phyloP scores from a whole-genome alignment of 2,329 filamentous ascomycete species.

The Talaromyces albobiverticillius region DNA sequence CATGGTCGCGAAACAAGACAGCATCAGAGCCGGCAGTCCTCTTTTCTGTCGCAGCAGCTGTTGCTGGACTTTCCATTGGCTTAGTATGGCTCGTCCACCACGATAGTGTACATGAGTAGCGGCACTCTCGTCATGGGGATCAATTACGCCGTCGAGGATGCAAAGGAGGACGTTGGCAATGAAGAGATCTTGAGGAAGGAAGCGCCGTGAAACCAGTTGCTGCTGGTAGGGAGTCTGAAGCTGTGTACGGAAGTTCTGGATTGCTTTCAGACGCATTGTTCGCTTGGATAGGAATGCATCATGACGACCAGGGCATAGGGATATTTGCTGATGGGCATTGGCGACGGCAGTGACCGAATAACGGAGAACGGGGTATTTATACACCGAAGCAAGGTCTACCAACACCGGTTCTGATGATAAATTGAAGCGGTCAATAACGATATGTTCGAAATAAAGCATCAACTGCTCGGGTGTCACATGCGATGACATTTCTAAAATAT shows the following conservation, averaged over 20 bases:
- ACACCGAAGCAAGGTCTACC: constrained; percentile 15
- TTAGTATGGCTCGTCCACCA: constrained; percentile 37
- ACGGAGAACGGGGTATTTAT: constrained; percentile 15
- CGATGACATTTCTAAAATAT: neutral
- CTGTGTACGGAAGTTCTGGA: constrained; percentile 22
- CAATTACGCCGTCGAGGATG: constrained; percentile 41
- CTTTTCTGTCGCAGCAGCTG: constrained; percentile 14
- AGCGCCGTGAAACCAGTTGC: constrained; percentile 6
- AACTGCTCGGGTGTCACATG: constrained; percentile 12
- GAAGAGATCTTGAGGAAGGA: constrained; percentile 33
- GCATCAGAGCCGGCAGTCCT: constrained; percentile 29
- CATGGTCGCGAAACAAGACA: constrained; percentile 45
- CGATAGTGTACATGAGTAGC: constrained; percentile 36
- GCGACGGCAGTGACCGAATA: constrained; percentile 17
- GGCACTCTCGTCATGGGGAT: constrained; percentile 28
- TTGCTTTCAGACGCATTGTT: constrained; percentile 14
- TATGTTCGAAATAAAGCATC: constrained; percentile 17
- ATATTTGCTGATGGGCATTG: constrained; percentile 17
- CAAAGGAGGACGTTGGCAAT: constrained; percentile 45
- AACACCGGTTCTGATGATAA: constrained; percentile 13
- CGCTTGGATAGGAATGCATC: constrained; percentile 12
- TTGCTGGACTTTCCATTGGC: constrained; percentile 19
- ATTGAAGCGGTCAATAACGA: constrained; percentile 17
- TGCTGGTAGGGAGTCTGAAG: constrained; percentile 26
- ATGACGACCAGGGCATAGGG: constrained; percentile 2